These are phyloP conservation scores for Alternaria incomplexa DNA, from an alignment of 2,329 filamentous ascomycete species.

Conservation along the genomic window DNA sequence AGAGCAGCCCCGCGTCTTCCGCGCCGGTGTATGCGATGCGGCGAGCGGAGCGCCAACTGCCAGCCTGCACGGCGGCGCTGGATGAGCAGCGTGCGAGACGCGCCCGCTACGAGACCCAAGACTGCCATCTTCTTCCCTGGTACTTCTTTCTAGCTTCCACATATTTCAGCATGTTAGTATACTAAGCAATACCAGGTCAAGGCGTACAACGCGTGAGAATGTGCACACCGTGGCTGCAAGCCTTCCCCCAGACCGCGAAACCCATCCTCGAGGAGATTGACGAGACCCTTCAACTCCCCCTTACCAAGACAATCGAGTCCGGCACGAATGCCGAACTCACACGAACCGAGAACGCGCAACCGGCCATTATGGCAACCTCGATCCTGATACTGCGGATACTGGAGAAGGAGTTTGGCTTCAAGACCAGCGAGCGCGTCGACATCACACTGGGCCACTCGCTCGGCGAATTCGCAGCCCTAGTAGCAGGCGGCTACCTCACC, in stretches of 20 bases:
- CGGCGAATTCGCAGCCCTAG: slow-evolving; percentile 90
- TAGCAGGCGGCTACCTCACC: slow-evolving; percentile 79
- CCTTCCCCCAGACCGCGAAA: slow-evolving; percentile 78
- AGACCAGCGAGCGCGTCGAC: slow-evolving; percentile 72
- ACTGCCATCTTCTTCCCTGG: slow-evolving; percentile 50
- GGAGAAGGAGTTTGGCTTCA: slow-evolving; percentile 83
- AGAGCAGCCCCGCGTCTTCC: slow-evolving; percentile 18
- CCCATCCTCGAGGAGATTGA: slow-evolving; percentile 89
- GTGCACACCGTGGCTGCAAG: slow-evolving; percentile 82
- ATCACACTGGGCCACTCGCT: slow-evolving; percentile 88
- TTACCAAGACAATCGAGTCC: slow-evolving; percentile 78
- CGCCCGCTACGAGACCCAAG: slow-evolving; percentile 38
- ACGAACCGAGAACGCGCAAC: slow-evolving; percentile 85
- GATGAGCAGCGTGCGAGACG: slow-evolving; percentile 37
- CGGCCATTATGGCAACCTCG: slow-evolving; percentile 94
- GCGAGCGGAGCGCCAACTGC: slow-evolving; percentile 11
- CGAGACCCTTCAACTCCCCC: slow-evolving; percentile 71
- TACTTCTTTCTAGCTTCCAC: slow-evolving; percentile 11
- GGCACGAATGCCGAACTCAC: slow-evolving; percentile 81
- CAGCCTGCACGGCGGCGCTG: slow-evolving; percentile 24
- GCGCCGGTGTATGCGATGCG: slow-evolving; percentile 27
- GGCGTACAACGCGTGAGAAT: slow-evolving; percentile 90
- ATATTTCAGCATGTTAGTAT: not conserved
- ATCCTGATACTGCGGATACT: slow-evolving; percentile 87
- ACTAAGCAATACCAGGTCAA: slow-evolving; percentile 65